Base-by-base conservation (phyloP, 768 basidiomycete species). In the Cyathus striatus region DNA sequence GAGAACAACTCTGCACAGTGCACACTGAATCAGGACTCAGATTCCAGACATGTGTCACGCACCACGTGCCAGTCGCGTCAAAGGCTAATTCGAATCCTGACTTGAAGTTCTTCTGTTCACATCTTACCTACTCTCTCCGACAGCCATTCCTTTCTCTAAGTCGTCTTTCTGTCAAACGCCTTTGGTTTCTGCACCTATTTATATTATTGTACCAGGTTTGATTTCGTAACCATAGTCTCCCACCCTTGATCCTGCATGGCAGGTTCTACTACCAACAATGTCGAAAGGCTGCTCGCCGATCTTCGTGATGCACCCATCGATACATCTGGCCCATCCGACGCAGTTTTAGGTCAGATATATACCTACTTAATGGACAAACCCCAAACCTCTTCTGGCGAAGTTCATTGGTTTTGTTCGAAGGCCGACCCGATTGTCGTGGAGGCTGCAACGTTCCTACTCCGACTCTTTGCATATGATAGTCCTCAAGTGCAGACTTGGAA, bases 371-470 rank as follows among this genome's bases (percentile, higher is more conserved):
- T 84, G 62, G 62, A 58, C 16, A 63, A 71, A 0, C 63, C 68
- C 3, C 60, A 65, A 38, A 57, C 60, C 36, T 49, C 62, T 23
- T 56, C 58, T 34, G 70, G 72, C 38, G 60, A 64, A 23, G 48
- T 75, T 41, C 92, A 96, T 54, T 94, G 90, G 90, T 94, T 86
- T 58, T 96, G 93, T 60, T 59, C 65, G 22, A 71, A 73, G 26
- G 83, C 82, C 3, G 64, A 75, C 23, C 57, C 70, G 6, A 64
- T 77, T 24, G 81, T 76, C 0, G 60, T 73, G 6, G 83, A 79
- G 45, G 78, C 83, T 2, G 90, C 93, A 0, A 81, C 80, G 0
- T 96, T 93, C 63, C 73, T 90, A 38, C 67, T 95, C 26, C 78
- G 91, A 40, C 62, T 96, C 27, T 83, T 86, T 57, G 91, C 91